These are phyloP conservation scores for Paraphaeosphaeria sporulosa DNA, from an alignment of 2,329 filamentous ascomycete genomes.

Conservation along the genomic window DNA sequence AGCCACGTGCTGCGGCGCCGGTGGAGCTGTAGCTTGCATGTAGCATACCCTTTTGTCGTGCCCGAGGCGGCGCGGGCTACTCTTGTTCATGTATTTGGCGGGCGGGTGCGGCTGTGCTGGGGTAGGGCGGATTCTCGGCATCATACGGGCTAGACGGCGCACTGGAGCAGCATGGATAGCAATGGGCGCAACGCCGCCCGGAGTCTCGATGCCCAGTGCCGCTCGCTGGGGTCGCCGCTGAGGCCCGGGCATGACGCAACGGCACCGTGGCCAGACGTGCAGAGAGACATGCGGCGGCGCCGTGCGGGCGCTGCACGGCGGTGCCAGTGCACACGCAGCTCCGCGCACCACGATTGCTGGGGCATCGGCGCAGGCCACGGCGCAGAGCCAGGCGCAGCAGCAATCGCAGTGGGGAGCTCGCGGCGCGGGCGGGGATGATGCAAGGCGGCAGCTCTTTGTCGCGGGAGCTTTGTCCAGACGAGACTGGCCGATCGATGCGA, in stretches of 20 bases:
- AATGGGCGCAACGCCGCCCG: slow-evolving; percentile 9
- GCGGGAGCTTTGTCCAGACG: not conserved
- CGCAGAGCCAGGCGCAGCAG: not conserved
- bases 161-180: slow-evolving; percentile 15
- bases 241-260: not conserved
- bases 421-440: slow-evolving; percentile 3
- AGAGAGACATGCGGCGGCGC: too few relatives aligned
- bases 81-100: not conserved
- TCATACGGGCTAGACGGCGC: slow-evolving; percentile 8
- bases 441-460: slow-evolving; percentile 4
- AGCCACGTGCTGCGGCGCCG: slow-evolving; percentile 18
- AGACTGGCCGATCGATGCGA: slow-evolving; percentile 8
- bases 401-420: not conserved
- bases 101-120: not conserved
- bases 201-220: slow-evolving; percentile 6
- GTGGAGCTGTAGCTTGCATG: slow-evolving; percentile 21
- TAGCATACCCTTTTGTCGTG: slow-evolving; percentile 5
- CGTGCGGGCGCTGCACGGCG: not conserved
- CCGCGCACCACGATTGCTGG: not conserved
- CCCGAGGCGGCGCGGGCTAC: not conserved
- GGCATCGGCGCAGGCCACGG: too few relatives aligned
- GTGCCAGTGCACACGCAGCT: not conserved
- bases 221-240: not conserved
- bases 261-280: not conserved
- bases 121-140: slow-evolving; percentile 16